phyloP scores from a whole-genome alignment of 2,329 filamentous ascomycete species.

The Beauveria medogensis region DNA sequence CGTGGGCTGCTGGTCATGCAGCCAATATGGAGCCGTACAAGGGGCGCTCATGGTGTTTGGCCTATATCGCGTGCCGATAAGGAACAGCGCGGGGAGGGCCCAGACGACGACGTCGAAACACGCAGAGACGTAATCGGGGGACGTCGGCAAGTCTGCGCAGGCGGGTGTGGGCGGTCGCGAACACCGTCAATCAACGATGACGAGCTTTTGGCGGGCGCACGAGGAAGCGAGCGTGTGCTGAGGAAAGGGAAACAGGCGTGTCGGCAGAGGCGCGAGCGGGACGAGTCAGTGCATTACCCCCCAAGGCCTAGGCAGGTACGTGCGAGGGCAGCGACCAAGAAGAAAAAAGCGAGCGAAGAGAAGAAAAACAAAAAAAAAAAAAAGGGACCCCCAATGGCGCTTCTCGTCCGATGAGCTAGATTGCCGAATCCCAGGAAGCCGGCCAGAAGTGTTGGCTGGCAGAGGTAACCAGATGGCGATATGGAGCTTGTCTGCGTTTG shows the following conservation, averaged over 20 bases:
- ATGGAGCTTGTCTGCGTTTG: not conserved
- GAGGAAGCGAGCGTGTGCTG: not conserved
- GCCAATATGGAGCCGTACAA: constrained; percentile 15
- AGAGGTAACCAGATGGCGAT: not conserved
- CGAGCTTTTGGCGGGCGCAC: not conserved
- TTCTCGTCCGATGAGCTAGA: not conserved
- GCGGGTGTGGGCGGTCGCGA: not conserved
- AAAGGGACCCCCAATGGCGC: not conserved
- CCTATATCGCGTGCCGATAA: not conserved
- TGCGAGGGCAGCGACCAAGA: not conserved
- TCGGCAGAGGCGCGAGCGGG: constrained; percentile 1
- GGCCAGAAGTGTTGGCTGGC: not conserved
- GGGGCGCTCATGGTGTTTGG: constrained; percentile 17
- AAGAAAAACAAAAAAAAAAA: not conserved
- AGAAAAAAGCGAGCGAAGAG: not conserved
- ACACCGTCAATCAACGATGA: not conserved
- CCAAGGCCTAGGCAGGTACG: not conserved
- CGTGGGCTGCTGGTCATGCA: not conserved
- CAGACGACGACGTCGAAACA: not conserved
- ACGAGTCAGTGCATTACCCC: constrained; percentile 11
- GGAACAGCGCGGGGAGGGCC: not conserved
- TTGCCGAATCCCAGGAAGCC: not conserved
- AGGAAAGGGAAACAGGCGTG: constrained; percentile 1
- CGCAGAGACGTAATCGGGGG: not conserved
- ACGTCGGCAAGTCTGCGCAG: not conserved